Conservation (phyloP, 331 rosid genomes). For the Quercus tomentella region DNA sequence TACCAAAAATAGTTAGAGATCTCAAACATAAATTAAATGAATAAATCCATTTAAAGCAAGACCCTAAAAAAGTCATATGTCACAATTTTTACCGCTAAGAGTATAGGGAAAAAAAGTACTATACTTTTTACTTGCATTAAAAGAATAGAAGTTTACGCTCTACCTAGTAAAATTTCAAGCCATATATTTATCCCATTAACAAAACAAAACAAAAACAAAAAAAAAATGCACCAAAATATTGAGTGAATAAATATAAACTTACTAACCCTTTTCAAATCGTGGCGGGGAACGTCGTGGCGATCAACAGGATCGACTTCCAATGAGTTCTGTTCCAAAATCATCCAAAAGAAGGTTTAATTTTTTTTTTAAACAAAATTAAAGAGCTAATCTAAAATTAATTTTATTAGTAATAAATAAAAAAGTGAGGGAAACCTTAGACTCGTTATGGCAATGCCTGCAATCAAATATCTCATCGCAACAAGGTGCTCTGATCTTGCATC, state of each 20-base stretch:
- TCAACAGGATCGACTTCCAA: constrained; percentile 39
- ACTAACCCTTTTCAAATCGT: constrained; percentile 62
- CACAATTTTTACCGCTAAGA: background rate
- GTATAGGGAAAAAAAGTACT: no score
- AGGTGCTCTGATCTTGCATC: constrained; percentile 76
- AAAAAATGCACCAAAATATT: background rate
- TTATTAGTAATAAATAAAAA: background rate
- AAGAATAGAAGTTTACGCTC: background rate
- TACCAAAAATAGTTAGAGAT: background rate
- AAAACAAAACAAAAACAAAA: background rate
- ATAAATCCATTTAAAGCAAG: background rate
- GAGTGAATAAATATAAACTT: background rate
- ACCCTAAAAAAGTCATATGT: background rate
- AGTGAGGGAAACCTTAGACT: constrained; percentile 41
- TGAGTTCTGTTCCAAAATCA: constrained; percentile 47
- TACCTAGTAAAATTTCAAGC: background rate
- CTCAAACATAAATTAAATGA: background rate
- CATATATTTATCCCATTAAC: background rate
- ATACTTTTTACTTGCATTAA: no score
- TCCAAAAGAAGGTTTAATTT: background rate
- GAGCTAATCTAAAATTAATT: background rate
- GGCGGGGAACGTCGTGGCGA: constrained; percentile 78
- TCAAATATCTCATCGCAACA: constrained; percentile 65
- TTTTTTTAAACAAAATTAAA: background rate
- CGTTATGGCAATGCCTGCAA: constrained; percentile 83